Evolutionary conservation across 2,329 filamentous ascomycete genomes (phyloP).

Genomic region (Alternaria brassicicola): DNA sequence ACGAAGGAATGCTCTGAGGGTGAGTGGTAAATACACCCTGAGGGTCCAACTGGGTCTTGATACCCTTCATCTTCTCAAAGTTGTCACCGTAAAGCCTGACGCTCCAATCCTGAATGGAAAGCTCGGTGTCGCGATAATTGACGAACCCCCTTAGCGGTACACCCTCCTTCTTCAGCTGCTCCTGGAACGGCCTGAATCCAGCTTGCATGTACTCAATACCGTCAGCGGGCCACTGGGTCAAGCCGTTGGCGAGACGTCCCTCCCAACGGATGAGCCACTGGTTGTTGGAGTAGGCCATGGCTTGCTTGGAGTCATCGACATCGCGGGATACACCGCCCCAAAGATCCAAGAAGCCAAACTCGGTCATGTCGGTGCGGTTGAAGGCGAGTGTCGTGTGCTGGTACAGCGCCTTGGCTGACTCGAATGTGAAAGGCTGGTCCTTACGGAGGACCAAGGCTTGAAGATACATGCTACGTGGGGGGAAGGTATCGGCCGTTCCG

Average conservation of each 20-base stretch:
- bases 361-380: slow-evolving; percentile 24
- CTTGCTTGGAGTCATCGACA: slow-evolving; percentile 20
- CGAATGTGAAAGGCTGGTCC: slow-evolving; percentile 16
- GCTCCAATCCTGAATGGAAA: slow-evolving; percentile 23
- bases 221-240: slow-evolving; percentile 22
- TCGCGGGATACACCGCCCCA: slow-evolving; percentile 26
- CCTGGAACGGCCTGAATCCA: slow-evolving; percentile 21
- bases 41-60: slow-evolving; percentile 22
- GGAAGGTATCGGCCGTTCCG: slow-evolving; percentile 17
- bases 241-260: slow-evolving; percentile 10
- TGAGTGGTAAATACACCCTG: slow-evolving; percentile 22
- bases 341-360: slow-evolving; percentile 24
- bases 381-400: slow-evolving; percentile 14
- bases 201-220: slow-evolving; percentile 27
- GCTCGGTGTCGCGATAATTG: slow-evolving; percentile 27
- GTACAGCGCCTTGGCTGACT: slow-evolving; percentile 19
- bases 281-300: slow-evolving; percentile 24
- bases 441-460: slow-evolving; percentile 21
- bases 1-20: slow-evolving; percentile 1
- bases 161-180: slow-evolving; percentile 17
- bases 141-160: slow-evolving; percentile 23
- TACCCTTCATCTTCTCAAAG: slow-evolving; percentile 21
- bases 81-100: slow-evolving; percentile 24
- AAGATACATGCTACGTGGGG: slow-evolving; percentile 21
- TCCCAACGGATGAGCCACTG: slow-evolving; percentile 33